A percentile compares a stretch with the other conserved stretches of the same genome.
Evolutionary conservation across 495 filamentous ascomycete species (phyloP).

Genomic region (Annulohypoxylon moriforme): DNA sequence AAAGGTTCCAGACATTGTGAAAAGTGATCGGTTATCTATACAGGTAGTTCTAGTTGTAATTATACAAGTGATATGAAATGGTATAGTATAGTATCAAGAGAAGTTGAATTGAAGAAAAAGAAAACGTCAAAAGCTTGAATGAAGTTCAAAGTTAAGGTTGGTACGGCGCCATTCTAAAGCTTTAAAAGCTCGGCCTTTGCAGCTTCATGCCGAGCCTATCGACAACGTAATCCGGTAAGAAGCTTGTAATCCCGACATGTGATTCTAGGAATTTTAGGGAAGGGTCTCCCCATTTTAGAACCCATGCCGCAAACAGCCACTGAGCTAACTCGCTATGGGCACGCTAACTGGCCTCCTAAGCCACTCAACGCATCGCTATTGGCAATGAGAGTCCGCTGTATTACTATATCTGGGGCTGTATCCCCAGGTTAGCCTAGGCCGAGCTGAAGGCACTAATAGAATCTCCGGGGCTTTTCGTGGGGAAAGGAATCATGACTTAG

Average conservation of each 20-base stretch:
- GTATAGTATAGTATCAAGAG: not conserved
- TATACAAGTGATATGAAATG: slow-evolving; percentile 5
- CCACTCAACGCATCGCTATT: slow-evolving; percentile 38
- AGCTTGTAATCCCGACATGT: slow-evolving; percentile 33
- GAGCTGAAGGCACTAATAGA: slow-evolving; percentile 13
- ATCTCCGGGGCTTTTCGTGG: slow-evolving; percentile 37
- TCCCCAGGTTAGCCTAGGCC: slow-evolving; percentile 12
- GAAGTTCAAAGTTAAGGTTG: slow-evolving; percentile 13
- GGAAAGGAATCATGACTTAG: slow-evolving; percentile 31
- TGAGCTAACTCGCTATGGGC: slow-evolving; percentile 14
- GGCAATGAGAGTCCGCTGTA: slow-evolving; percentile 19
- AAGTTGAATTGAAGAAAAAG: slow-evolving; percentile 2
- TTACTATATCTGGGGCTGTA: not conserved
- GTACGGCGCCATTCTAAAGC: slow-evolving; percentile 11
- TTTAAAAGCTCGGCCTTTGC: slow-evolving; percentile 35
- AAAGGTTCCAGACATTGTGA: slow-evolving; percentile 88
- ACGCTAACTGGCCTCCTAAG: slow-evolving; percentile 13
- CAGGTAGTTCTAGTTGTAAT: slow-evolving; percentile 9
- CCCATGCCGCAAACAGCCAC: slow-evolving; percentile 28
- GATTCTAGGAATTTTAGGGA: slow-evolving; percentile 25
- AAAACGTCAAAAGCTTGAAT: slow-evolving; percentile 7
- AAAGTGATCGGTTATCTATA: not conserved
- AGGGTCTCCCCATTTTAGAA: slow-evolving; percentile 17
- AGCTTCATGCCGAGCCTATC: slow-evolving; percentile 34
- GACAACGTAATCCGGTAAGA: slow-evolving; percentile 16